Base-by-base conservation (phyloP, 2,329 filamentous ascomycete genomes). In the Hortaea werneckii region DNA sequence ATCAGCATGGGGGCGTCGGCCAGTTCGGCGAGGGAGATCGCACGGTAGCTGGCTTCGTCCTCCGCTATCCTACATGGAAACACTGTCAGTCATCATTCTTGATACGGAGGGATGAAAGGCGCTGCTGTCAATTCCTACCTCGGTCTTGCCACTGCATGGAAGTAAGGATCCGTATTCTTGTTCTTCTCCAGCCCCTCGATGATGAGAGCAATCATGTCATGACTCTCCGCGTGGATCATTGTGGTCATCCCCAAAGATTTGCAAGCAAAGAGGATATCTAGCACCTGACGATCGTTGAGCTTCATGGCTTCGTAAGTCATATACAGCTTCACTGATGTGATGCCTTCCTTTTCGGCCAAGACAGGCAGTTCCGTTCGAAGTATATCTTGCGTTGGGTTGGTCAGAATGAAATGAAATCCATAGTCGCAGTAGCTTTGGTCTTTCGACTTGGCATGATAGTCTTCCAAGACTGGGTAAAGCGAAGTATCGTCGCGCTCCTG, bases 381-480 rank as follows among this genome's bases (percentile, higher is more conserved):
- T 8, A 71, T 68, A 7, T 60, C 43, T 1, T 59, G 52, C 1
- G 60, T 67, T 0, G 73, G 71, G 47, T 75, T 73, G 0, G 68
- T 66, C 29, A 76, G 62, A 29, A 76, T 68, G 46, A 75, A 60
- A 53, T 79, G 76, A 50, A 78, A 74, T 2, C 72, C 70, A 55
- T 80, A 80, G 59, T 80, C 77, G 51, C 72, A 73, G 56, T 76
- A 78, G 46, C 65, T 68, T 37, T 72, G 69, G 10, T 62, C 66
- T 1, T 47, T 51, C 0, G 76, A 69, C 12, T 67, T 64, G 4
- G 56, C 56, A 45, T 77, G 71, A 42, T 76, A 73, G n/a, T 68
- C 65, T 40, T 67, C 59, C 1, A 79, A 56, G 0, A 70, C 70
- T 1, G 67, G 61, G 13, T 72, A 59, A 2, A 79, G 58, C 1